A percentile compares a stretch with the other conserved stretches of the same genome.
Conservation (phyloP, 208 protist genomes). For the Phytomonas sp. region DNA sequence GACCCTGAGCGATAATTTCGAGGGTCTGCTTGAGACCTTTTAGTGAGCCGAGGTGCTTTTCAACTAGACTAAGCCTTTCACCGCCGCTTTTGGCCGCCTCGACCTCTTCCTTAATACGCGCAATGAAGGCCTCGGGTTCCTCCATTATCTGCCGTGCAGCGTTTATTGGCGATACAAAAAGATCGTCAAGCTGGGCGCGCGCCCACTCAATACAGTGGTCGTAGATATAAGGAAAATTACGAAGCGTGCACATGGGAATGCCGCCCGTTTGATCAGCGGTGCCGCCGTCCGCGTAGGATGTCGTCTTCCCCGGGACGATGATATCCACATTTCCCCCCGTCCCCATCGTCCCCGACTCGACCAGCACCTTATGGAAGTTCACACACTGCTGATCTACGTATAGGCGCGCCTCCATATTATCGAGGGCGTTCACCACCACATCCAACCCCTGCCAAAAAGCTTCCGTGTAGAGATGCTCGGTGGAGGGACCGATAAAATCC, state of each 20-base stretch:
- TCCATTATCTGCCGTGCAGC: constrained; percentile 74
- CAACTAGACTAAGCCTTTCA: constrained; percentile 65
- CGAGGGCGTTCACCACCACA: constrained; percentile 98
- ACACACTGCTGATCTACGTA: constrained; percentile 96
- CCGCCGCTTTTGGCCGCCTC: constrained; percentile 46
- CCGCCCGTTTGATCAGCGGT: constrained; percentile 95
- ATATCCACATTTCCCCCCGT: constrained; percentile 98
- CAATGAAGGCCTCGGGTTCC: constrained; percentile 56
- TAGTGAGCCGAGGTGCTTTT: constrained; percentile 63
- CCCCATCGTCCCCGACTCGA: constrained; percentile 99
- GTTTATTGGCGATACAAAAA: constrained; percentile 85
- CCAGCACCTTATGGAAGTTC: constrained; percentile 94
- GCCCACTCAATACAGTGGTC: constrained; percentile 98
- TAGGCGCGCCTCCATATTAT: constrained; percentile 97
- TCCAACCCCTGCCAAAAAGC: constrained; percentile 94
- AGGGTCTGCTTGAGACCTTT: constrained; percentile 45
- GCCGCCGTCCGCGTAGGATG: constrained; percentile 94
- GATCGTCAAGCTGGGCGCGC: constrained; percentile 86
- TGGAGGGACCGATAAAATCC: constrained; percentile 92
- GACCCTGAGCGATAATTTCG: constrained; percentile 34
- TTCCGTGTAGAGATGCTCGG: constrained; percentile 94
- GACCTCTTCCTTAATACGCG: constrained; percentile 60
- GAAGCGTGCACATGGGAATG: constrained; percentile 99
- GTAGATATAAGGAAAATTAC: constrained; percentile 99
- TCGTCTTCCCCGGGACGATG: constrained; percentile 96